A percentile compares a stretch with the other conserved stretches of the same genome.
Conservation (phyloP, 257 asterid species). For the Nicotiana sylvestris region DNA sequence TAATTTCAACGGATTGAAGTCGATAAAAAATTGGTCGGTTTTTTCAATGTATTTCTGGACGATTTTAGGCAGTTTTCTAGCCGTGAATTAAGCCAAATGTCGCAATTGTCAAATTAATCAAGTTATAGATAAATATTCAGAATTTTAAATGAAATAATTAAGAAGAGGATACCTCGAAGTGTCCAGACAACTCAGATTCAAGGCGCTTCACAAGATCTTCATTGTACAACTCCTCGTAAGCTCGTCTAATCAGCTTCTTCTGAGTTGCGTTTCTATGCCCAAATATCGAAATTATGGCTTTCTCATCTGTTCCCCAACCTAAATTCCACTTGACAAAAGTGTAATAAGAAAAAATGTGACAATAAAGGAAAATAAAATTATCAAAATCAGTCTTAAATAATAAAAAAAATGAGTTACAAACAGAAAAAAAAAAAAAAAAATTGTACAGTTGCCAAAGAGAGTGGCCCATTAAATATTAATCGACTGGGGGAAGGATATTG, state of each 20-base stretch:
- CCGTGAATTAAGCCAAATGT: too few species aligned
- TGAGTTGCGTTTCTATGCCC: constrained; percentile 57
- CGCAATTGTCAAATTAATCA: neutral
- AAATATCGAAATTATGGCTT: constrained; percentile 42
- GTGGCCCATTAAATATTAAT: too few species aligned
- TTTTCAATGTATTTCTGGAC: too few species aligned
- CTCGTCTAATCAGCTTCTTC: constrained; percentile 48
- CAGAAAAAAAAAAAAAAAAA: neutral
- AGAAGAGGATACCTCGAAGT: constrained; percentile 48
- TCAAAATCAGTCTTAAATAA: too few species aligned
- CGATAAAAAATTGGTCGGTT: accelerated
- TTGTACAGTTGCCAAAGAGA: too few species aligned
- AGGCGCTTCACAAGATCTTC: constrained; percentile 72
- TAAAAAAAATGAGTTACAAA: neutral
- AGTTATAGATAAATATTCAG: neutral
- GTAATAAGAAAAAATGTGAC: neutral
- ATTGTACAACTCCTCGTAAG: constrained; percentile 54
- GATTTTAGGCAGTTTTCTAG: too few species aligned
- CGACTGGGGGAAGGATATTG: too few species aligned
- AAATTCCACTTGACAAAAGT: neutral
- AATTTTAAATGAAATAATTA: too few species aligned
- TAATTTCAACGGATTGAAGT: too few species aligned
- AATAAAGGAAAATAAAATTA: too few species aligned
- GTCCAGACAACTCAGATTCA: constrained; percentile 62
- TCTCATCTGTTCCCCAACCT: constrained; percentile 87